Base-by-base conservation (phyloP, 2,329 filamentous ascomycete species). In the Sporothrix humicola region DNA sequence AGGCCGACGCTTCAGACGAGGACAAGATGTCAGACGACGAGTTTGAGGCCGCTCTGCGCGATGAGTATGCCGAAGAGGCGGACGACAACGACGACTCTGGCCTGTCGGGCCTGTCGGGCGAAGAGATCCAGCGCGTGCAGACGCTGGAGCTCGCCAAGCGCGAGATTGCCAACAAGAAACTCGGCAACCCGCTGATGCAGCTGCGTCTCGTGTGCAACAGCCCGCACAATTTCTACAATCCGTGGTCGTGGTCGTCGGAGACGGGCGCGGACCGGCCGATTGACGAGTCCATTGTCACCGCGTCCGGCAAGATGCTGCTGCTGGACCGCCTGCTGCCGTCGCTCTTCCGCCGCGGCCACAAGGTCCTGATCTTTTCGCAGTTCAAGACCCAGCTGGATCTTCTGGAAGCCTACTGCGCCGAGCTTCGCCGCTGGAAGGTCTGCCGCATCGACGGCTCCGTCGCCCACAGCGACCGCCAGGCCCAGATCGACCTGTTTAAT, bases 141-240 rank as follows among this genome's bases (percentile, higher is more conserved):
- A 94, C 90, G 0, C 86, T 95, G 0, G 91, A 93, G 9, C 84
- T 94, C 73, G 95, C 94, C 0, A 97, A 95, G 80, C 91, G 93
- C 72, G 93, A 98, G 80, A 93, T 98, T n/a, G 86, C 90, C 3
- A 89, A 89, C 59, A 98, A 98, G 84, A 98, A 97, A 79, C 86
- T 98, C 1, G 95, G 96, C 65, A 99, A 99, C 77, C 93, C 94
- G 0, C 83, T 98, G 23, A 94, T 97, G 86, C 96, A 99, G 80
- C 89, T 97, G 3, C 92, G 96, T 0, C 87, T 98, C 0, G 94
- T 93, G 12, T 98, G 96, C 82, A 97, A 99, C 81, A 93, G 91
- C 0, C 96, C 96, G 0, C 95, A 98, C 82, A 97, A 98, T 79
- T 98, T 99, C 81, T 98, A 97, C 82, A 97, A 94, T 80, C 95